Evolutionary conservation across 192 early-diverging fungal species (phyloP), one percentile per base, ranked within the genome.

Genomic region (Coemansia sp.): DNA sequence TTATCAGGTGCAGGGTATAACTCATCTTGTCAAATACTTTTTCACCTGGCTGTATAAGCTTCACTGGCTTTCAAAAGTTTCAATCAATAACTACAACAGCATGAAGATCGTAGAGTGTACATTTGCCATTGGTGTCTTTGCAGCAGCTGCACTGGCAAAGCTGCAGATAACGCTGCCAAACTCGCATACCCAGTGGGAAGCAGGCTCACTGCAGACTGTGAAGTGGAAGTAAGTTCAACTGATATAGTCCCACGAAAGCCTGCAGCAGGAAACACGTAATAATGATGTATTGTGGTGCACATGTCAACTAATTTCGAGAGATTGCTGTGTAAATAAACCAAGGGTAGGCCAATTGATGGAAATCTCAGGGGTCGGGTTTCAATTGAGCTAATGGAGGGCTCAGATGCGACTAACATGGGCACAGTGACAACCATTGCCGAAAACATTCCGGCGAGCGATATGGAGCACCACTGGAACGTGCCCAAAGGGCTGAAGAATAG

Each of bases 301-400:
- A 13, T 60, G 35, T 16, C 12, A 43, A 7, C 25, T 26, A n/a
- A 18, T 42, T 33, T 10, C 48, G 21, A 23, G 25, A 23, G n/a
- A n/a, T n/a, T n/a, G n/a, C n/a, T n/a, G n/a, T n/a, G n/a, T n/a
- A 26, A 28, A 23, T 25, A 51, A 51, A 51, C 10, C 48, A 51
- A 51, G 16, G 2, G 26, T 74, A 80, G 77, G 51, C 49, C 68
- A 12, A 68, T 75, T 39, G 72, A 56, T 8, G 69, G 63, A 28
- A 57, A 52, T 15, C 69, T 74, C 39, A 68, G 63, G 40, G 73
- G 72, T 12, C 66, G 66, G 20, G 58, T 81, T 18, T 81, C 78
- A 8, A 72, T 82, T 23, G 79, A 82, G 65, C 75, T 82, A 33
- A 76, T 82, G 67, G 75, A 82, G 56, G 79, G 79, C 33, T 73